Base-by-base conservation (phyloP, 1,139 yeast species). In the Yamadazyma conglobata region DNA sequence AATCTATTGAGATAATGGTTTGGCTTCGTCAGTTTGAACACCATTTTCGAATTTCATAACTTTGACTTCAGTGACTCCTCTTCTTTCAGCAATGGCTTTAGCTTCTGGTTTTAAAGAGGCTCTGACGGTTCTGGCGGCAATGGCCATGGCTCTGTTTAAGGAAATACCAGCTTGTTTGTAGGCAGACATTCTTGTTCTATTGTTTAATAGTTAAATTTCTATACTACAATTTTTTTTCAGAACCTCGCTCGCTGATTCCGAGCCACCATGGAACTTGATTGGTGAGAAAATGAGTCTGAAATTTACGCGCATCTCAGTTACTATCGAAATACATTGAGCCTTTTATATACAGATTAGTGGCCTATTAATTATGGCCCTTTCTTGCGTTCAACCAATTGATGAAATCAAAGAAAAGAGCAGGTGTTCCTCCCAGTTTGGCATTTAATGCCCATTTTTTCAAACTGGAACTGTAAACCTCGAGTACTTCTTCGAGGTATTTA, bases 121-220 rank as follows among this genome's bases (percentile, higher is more conserved):
- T 71, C 97, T 88, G 54, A 87, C 76, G 42, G 95, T 77, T 60
- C 79, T 80, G 58, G 96, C 95, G 50, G 96, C 86, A 56, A 91
- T 76, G 49, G 95, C 78, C 63, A 89, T 73, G 65, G 91, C 91
- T 64, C 81, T 85, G 84, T 86, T 86, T 71, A 83, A 79, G 47
- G 89, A 74, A 56, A 82, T 75, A 55, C 93, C 93, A 51, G 89
- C 91, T 72, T 82, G 84, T 73, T 82, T 81, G 83, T 84, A 80
- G 60, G 79, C 74, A 57, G 87, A 74, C 86, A 79, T 79, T 39
- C 44, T 62, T 5, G 12, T 15, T n/a, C 7, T 15, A 14, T 24
- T 16, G 13, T 4, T 9, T 27, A 23, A 6, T 27, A 15, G 15
- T 8, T 14, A 20, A 15, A 14, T 27, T 26, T 26, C 20, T 26